Evolutionary conservation across 805 yeast genomes (phyloP).

Genomic region (Barnettozyma salicaria): DNA sequence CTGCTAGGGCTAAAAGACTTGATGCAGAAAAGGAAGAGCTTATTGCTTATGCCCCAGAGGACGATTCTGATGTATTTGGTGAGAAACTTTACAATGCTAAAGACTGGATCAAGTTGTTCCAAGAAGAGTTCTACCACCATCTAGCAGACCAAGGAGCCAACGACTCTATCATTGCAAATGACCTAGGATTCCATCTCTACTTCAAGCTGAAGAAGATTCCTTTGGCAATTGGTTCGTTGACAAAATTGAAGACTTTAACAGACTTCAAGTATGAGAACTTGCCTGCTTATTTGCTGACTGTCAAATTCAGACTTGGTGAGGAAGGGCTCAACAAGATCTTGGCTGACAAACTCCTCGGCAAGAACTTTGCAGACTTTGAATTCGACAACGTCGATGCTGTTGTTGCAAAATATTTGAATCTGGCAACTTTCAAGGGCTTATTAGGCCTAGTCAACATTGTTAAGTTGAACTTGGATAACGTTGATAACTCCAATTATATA

Average conservation of each 20-base stretch:
- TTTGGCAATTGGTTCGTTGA: conserved; percentile 17
- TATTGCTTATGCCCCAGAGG: conserved; percentile 29
- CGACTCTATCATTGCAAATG: conserved; percentile 29
- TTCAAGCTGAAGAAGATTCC: conserved; percentile 23
- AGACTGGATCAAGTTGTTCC: conserved; percentile 40
- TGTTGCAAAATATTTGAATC: conserved; percentile 13
- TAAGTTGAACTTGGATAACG: conserved; percentile 13
- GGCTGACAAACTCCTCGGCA: conserved; percentile 22
- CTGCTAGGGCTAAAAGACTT: conserved; percentile 46
- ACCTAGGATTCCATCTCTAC: conserved; percentile 22
- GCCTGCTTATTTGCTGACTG: conserved; percentile 17
- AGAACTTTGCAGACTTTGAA: conserved; percentile 19
- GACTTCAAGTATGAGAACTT: conserved; percentile 16
- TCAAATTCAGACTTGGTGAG: conserved; percentile 18
- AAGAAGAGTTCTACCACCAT: conserved; percentile 35
- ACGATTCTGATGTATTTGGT: conserved; percentile 60
- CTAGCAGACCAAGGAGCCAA: conserved; percentile 39
- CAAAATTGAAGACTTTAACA: conserved; percentile 20
- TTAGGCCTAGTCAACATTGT: conserved; percentile 15
- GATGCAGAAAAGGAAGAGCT: conserved; percentile 45
- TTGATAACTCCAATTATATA: conserved; percentile 18
- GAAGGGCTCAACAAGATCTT: conserved; percentile 21
- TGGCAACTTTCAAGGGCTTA: conserved; percentile 11
- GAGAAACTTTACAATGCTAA: conserved; percentile 32
- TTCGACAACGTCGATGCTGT: conserved; percentile 13